These are phyloP conservation scores for Penicillium sp. DNA, from an alignment of 2,329 filamentous ascomycete genomes.

Conservation along the genomic window DNA sequence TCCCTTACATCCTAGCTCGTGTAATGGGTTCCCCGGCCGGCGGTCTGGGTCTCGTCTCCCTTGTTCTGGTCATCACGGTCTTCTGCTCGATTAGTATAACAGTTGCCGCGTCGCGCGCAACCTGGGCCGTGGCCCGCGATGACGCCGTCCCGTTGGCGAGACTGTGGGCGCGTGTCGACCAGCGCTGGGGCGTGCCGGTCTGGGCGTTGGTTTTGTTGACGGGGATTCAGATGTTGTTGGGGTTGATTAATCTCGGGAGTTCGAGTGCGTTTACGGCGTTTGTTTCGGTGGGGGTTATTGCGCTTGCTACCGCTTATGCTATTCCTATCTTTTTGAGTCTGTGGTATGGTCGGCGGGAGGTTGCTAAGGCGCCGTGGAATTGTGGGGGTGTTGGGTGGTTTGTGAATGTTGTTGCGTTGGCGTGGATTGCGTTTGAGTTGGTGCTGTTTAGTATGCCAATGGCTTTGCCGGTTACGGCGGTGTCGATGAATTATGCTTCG, in stretches of 20 bases:
- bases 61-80: constrained; percentile 44
- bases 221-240: constrained; percentile 42
- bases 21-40: constrained; percentile 46
- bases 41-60: constrained; percentile 42
- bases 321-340: constrained; percentile 50
- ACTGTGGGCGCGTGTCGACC: constrained; percentile 32
- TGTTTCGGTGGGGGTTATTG: constrained; percentile 49
- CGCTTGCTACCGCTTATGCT: constrained; percentile 48
- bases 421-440: constrained; percentile 47
- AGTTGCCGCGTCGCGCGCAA: constrained; percentile 42
- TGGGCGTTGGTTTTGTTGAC: constrained; percentile 39
- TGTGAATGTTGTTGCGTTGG: constrained; percentile 42
- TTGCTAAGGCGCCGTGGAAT: constrained; percentile 43
- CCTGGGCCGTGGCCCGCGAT: constrained; percentile 42
- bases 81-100: constrained; percentile 50
- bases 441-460: constrained; percentile 49
- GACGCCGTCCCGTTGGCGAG: constrained; percentile 37
- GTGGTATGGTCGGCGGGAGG: constrained; percentile 40
- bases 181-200: constrained; percentile 34
- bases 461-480: constrained; percentile 45
- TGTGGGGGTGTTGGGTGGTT: constrained; percentile 40
- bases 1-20: constrained; percentile 44
- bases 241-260: constrained; percentile 42
- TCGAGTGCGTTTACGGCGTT: constrained; percentile 44
- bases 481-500: constrained; percentile 50